These are phyloP conservation scores for Kluyveromyces wickerhamii DNA, from an alignment of 805 yeast genomes.

Conservation along the genomic window DNA sequence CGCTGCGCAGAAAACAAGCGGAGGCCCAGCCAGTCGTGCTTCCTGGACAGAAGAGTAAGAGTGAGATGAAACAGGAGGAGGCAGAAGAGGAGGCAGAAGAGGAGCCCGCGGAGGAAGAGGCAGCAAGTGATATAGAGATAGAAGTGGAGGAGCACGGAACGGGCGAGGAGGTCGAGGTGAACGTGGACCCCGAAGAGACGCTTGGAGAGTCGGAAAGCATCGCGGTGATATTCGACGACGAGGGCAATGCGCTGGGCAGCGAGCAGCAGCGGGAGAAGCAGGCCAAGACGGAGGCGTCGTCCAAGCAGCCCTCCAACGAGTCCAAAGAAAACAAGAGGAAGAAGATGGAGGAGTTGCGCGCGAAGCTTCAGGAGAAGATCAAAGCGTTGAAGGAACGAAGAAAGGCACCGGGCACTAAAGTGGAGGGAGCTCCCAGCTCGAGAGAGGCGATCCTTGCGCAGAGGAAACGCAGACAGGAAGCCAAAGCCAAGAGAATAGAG, in stretches of 20 bases:
- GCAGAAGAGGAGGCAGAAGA: constrained; percentile 14
- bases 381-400: constrained; percentile 64
- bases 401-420: constrained; percentile 84
- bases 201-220: constrained; percentile 19
- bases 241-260: constrained; percentile 52
- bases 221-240: constrained; percentile 59
- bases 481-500: constrained; percentile 30
- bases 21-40: constrained; percentile 40
- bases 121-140: constrained; percentile 14
- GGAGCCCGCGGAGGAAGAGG: constrained; percentile 18
- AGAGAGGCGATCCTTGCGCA: constrained; percentile 72
- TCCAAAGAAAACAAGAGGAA: constrained; percentile 34
- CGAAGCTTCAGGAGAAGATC: constrained; percentile 72
- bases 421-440: constrained; percentile 73
- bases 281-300: constrained; percentile 6
- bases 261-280: constrained; percentile 18
- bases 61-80: constrained; percentile 8
- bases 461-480: constrained; percentile 40
- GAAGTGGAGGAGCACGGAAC: constrained; percentile 6
- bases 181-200: constrained; percentile 19
- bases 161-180: constrained; percentile 16
- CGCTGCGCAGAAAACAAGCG: constrained; percentile 45
- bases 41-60: constrained; percentile 30
- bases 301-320: not conserved
- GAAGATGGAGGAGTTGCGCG: constrained; percentile 58